Conservation (phyloP, 345 rosid species). For the Adansonia digitata region DNA sequence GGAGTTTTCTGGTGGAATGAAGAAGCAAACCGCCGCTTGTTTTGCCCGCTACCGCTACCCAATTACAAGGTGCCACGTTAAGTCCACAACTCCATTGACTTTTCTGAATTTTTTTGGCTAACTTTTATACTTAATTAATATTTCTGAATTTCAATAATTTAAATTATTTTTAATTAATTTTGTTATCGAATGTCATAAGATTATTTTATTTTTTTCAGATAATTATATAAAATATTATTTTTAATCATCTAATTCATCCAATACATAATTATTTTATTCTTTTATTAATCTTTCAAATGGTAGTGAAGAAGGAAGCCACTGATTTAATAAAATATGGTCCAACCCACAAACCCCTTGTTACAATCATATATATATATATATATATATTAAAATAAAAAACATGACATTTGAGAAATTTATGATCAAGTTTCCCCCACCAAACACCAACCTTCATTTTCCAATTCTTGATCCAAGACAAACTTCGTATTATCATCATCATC, state of each 20-base stretch:
- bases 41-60: neutral
- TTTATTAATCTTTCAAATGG: neutral
- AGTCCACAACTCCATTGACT: neutral
- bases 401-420: neutral
- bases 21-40: neutral
- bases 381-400: neutral
- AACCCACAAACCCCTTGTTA: neutral
- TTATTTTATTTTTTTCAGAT: too few relatives aligned
- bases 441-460: conserved; percentile 56
- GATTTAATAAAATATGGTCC: neutral
- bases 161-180: too few relatives aligned
- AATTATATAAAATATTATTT: too few relatives aligned
- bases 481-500: conserved; percentile 36
- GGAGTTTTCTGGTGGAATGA: too few relatives aligned
- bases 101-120: too few relatives aligned
- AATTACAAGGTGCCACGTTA: neutral
- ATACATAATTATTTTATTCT: too few relatives aligned
- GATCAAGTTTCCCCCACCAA: conserved; percentile 38
- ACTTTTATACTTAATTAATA: too few relatives aligned
- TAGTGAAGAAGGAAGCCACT: neutral
- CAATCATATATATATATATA: neutral
- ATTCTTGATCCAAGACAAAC: conserved; percentile 29
- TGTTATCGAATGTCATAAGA: too few relatives aligned
- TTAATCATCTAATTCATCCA: too few relatives aligned
- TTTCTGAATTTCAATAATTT: too few relatives aligned